phyloP scores from a whole-genome alignment of 2,329 filamentous ascomycete genomes.

The Gnomoniopsis sp. region DNA sequence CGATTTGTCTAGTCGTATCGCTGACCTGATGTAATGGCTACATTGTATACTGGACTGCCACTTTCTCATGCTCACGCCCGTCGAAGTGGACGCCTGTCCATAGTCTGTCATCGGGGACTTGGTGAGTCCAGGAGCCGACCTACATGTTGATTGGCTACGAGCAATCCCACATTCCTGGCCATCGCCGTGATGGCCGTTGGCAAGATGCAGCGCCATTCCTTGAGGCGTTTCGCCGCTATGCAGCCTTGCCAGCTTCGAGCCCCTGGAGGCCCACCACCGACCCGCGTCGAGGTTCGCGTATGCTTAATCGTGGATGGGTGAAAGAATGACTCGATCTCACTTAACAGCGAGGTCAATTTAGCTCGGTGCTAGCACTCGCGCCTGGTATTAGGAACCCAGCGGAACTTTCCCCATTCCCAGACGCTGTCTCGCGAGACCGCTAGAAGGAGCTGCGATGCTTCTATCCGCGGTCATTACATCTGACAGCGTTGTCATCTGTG shows the following conservation, averaged over 20 bases:
- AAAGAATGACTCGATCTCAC: neutral
- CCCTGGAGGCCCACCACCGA: neutral
- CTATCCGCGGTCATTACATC: slow-evolving; percentile 2
- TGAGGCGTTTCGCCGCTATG: slow-evolving; percentile 16
- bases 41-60: no score
- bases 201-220: slow-evolving; percentile 13
- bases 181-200: slow-evolving; percentile 13
- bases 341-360: neutral
- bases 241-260: slow-evolving; percentile 4
- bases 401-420: neutral
- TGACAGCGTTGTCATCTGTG: neutral
- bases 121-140: no score
- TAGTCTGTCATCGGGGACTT: no score
- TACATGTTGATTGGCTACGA: neutral
- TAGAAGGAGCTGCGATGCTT: slow-evolving; percentile 2
- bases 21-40: no score
- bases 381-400: neutral
- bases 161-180: neutral
- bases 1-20: no score
- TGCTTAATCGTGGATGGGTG: neutral
- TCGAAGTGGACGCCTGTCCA: no score
- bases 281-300: neutral
- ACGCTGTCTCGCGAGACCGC: neutral
- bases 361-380: neutral
- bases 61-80: no score